These are phyloP conservation scores for Chenopodium suecicum DNA, from an alignment of 148 eudicot genomes.

Conservation along the genomic window DNA sequence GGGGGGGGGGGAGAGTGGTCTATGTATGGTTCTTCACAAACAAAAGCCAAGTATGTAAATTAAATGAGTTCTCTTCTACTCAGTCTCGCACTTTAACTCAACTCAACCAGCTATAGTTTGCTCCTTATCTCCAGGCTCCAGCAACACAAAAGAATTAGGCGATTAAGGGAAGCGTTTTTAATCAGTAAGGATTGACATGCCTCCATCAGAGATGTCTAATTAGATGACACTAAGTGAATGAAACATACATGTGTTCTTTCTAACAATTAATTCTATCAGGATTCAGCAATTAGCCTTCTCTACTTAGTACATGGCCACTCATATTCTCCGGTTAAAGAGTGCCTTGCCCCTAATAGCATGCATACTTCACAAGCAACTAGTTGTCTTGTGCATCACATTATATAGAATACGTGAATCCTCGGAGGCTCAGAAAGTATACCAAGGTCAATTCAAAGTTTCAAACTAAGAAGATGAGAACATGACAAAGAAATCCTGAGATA, in stretches of 20 bases:
- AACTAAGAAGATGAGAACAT: background rate
- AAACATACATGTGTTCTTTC: background rate
- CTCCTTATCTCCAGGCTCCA: background rate
- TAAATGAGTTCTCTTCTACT: too few relatives aligned
- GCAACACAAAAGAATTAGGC: background rate
- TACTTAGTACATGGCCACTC: background rate
- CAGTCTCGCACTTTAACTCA: background rate
- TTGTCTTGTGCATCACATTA: background rate
- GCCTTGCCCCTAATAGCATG: background rate
- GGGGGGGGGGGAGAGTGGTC: background rate
- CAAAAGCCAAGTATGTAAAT: background rate
- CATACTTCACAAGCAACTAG: background rate
- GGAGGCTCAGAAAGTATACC: background rate
- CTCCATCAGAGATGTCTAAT: background rate
- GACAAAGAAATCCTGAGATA: background rate
- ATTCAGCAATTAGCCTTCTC: conserved; percentile 1
- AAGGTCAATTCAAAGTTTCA: background rate
- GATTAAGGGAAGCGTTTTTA: background rate
- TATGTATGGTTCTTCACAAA: background rate
- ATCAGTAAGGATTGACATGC: background rate
- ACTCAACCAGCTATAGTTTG: background rate
- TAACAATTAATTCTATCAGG: background rate
- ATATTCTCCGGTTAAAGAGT: background rate
- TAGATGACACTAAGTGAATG: background rate
- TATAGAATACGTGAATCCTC: background rate